These are phyloP conservation scores for Phytophthora hibernalis DNA, from an alignment of 352 stramenopile genomes.

Conservation along the genomic window DNA sequence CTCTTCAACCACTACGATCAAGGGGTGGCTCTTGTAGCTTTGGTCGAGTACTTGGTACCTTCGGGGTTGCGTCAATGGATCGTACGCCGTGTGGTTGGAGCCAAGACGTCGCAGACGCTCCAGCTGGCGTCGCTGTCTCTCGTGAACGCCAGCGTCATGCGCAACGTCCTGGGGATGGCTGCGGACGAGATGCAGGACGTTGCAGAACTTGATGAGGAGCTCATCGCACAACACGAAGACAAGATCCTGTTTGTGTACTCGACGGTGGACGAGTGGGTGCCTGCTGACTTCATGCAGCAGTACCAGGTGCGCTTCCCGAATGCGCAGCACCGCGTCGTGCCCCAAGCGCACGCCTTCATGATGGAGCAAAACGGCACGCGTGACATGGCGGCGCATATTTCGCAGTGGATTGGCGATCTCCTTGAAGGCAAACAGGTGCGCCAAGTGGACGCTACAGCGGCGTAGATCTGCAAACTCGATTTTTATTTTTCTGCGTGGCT, in stretches of 20 bases:
- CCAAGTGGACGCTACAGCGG: conserved; percentile 21
- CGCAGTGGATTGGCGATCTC: conserved; percentile 57
- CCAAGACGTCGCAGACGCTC: conserved; percentile 47
- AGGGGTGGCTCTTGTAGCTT: conserved; percentile 42
- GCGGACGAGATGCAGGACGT: conserved; percentile 70
- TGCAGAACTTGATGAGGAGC: conserved; percentile 47
- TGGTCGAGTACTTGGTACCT: conserved; percentile 56
- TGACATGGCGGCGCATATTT: conserved; percentile 73
- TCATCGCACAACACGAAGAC: conserved; percentile 48
- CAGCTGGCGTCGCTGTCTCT: conserved; percentile 61
- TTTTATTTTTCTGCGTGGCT: conserved; percentile 9
- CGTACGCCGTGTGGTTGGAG: conserved; percentile 48
- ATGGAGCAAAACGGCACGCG: conserved; percentile 67
- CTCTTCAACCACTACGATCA: conserved; percentile 52
- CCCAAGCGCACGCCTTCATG: conserved; percentile 81
- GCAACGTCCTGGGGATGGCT: conserved; percentile 74
- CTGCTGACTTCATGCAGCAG: conserved; percentile 60
- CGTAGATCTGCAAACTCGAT: conserved; percentile 8
- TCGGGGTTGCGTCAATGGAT: conserved; percentile 52
- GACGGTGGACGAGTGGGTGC: conserved; percentile 72
- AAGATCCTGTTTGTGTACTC: conserved; percentile 79
- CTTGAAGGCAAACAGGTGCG: conserved; percentile 36
- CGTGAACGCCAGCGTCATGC: conserved; percentile 62
- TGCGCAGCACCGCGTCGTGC: conserved; percentile 55
- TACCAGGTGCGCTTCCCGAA: conserved; percentile 60